Evolutionary conservation across 2,329 filamentous ascomycete genomes (phyloP).

Genomic region (Xylaria sp.): DNA sequence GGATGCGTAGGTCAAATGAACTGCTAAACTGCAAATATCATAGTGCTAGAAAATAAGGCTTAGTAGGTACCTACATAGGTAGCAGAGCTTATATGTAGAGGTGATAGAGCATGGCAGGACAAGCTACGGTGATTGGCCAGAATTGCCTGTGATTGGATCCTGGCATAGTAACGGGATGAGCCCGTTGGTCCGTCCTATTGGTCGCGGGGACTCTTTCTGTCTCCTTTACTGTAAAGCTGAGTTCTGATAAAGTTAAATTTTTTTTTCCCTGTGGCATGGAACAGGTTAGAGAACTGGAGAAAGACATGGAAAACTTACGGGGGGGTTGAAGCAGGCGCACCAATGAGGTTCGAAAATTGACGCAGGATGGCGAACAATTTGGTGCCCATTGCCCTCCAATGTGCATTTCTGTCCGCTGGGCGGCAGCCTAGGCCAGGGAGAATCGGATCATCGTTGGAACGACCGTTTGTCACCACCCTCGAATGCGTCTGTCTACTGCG

Average conservation of each 20-base stretch:
- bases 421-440: background rate
- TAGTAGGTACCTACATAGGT: slow-evolving; percentile 10
- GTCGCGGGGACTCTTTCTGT: background rate
- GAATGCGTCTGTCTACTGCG: background rate
- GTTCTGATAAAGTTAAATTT: slow-evolving; percentile 8
- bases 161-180: slow-evolving; percentile 11
- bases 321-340: slow-evolving; percentile 10
- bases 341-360: slow-evolving; percentile 21
- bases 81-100: too few species aligned
- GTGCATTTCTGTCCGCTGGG: background rate
- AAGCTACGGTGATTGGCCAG: slow-evolving; percentile 15
- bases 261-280: slow-evolving; percentile 3
- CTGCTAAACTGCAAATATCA: background rate
- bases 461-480: background rate
- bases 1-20: background rate
- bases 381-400: slow-evolving; percentile 13
- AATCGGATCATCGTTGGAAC: background rate
- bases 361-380: slow-evolving; percentile 20
- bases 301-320: background rate
- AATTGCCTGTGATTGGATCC: slow-evolving; percentile 1
- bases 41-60: slow-evolving; percentile 20
- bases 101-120: slow-evolving; percentile 8
- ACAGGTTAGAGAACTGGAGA: background rate
- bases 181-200: background rate
- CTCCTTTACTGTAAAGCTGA: background rate